Evolutionary conservation across 2,329 filamentous ascomycete species (phyloP).

Genomic region (Fusarium pseudoanthophilum): DNA sequence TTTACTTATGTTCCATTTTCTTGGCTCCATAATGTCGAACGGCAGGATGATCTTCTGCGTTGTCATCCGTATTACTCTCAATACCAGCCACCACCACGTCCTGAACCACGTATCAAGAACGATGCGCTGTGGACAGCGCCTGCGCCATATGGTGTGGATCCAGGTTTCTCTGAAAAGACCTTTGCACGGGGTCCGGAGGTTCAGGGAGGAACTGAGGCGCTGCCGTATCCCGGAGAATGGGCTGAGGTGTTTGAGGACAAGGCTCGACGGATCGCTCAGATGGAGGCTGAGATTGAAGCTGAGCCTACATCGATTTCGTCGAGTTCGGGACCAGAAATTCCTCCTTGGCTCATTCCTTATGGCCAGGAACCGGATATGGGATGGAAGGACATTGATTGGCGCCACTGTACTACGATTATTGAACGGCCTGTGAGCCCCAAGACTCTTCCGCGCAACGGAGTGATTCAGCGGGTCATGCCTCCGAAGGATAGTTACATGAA

Average conservation of each 20-base stretch:
- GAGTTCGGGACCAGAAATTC: neutral
- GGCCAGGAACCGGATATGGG: slow-evolving; percentile 3
- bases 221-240: neutral
- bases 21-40: neutral
- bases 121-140: neutral
- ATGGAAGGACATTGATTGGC: neutral
- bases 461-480: neutral
- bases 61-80: slow-evolving; percentile 11
- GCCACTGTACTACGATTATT: neutral
- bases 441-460: neutral
- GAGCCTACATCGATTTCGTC: neutral
- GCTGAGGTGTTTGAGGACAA: neutral
- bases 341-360: neutral
- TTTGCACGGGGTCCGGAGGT: neutral
- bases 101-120: too few species aligned
- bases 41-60: neutral
- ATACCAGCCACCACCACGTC: neutral
- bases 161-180: too few species aligned
- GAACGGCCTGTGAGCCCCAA: neutral
- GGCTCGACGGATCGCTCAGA: neutral
- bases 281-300: neutral
- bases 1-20: neutral
- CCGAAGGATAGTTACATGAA: neutral
- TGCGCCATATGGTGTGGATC: neutral
- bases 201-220: too few species aligned